Percentiles rank a stretch among this genome's conserved stretches.
phyloP scores from a whole-genome alignment of 1,284 basidiomycete genomes.

The Phellinidium pouzarii region DNA sequence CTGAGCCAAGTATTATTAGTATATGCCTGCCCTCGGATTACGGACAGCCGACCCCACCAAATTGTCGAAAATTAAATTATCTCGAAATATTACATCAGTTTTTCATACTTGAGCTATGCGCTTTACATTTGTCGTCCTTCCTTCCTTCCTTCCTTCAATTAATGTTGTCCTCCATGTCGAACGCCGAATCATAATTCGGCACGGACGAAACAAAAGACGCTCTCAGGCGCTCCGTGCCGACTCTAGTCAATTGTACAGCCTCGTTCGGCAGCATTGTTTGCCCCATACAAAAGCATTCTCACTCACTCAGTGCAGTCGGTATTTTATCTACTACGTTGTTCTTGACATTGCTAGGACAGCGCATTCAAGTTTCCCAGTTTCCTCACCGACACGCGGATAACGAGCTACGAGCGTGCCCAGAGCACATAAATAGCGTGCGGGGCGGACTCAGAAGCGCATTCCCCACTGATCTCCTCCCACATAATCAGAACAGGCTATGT shows the following conservation, averaged over 20 bases:
- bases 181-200: not conserved
- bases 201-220: not conserved
- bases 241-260: not conserved
- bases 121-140: too few relatives aligned
- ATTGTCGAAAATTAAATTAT: too few relatives aligned
- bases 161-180: too few relatives aligned
- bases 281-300: not conserved
- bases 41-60: too few relatives aligned
- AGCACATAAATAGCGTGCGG: not conserved
- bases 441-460: not conserved
- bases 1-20: too few relatives aligned
- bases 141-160: too few relatives aligned
- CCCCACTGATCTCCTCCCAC: not conserved
- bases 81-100: too few relatives aligned
- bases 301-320: not conserved
- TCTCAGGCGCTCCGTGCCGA: not conserved
- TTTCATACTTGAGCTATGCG: too few relatives aligned
- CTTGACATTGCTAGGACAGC: not conserved
- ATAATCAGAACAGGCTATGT: conserved; percentile 24
- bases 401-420: not conserved
- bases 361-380: not conserved
- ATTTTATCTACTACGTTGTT: not conserved
- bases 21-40: too few relatives aligned
- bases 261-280: not conserved
- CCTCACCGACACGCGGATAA: not conserved